Percentiles rank a stretch among this genome's conserved stretches.
Conservation (phyloP, 163 green algal genomes). For the Chloromonas sp. region DNA sequence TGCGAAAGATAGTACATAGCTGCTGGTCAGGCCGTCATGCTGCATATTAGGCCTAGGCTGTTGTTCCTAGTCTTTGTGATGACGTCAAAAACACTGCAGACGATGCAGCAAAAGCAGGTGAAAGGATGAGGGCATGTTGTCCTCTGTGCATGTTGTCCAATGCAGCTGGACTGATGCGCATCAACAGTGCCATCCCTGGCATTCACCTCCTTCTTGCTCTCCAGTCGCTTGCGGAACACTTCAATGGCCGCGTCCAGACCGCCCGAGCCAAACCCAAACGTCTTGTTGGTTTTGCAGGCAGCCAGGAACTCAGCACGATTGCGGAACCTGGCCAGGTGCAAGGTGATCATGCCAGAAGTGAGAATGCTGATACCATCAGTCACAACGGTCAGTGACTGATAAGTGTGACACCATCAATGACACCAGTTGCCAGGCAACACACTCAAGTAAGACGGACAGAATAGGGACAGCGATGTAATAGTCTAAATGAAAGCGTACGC, state of each 20-base stretch:
- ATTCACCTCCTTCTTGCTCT: neutral
- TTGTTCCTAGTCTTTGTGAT: no score
- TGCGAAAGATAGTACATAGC: no score
- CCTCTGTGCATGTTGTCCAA: no score
- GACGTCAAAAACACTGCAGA: no score
- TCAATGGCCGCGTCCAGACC: neutral
- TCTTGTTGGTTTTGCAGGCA: neutral
- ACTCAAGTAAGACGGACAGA: neutral
- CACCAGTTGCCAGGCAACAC: neutral
- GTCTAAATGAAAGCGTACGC: no score
- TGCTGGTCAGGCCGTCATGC: no score
- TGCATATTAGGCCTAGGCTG: no score
- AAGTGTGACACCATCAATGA: neutral
- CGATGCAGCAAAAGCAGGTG: no score
- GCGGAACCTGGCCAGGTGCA: neutral
- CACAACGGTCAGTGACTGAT: neutral
- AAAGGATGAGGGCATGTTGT: no score
- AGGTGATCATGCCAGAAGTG: neutral
- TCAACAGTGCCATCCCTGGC: neutral
- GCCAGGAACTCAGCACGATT: constrained; percentile 7
- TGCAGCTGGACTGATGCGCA: no score
- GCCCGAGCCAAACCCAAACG: constrained; percentile 1
- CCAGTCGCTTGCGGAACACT: neutral
- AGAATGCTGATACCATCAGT: neutral
- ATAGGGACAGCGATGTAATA: neutral